Conservation (phyloP, 2,329 filamentous ascomycete genomes). For the Periconia sp. region DNA sequence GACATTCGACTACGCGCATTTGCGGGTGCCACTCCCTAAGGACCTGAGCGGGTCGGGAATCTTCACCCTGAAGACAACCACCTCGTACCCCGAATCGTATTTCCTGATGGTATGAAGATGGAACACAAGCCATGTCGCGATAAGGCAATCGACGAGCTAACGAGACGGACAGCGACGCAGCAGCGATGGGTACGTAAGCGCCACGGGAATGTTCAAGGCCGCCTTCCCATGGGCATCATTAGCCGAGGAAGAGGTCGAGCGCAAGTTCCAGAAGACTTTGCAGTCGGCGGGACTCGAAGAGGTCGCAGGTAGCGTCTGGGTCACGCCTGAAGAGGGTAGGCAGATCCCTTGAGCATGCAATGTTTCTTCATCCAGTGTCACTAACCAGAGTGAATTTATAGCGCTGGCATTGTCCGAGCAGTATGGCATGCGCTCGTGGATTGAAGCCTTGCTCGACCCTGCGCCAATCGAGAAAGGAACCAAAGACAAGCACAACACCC, state of each 20-base stretch:
- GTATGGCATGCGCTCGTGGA: slow-evolving; percentile 86
- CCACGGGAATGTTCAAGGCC: slow-evolving; percentile 92
- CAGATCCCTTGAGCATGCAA: background rate
- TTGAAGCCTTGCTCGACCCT: slow-evolving; percentile 90
- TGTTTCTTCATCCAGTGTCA: background rate
- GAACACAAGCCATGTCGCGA: slow-evolving; percentile 8
- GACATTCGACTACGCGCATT: slow-evolving; percentile 93
- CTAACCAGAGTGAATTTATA: slow-evolving; percentile 48
- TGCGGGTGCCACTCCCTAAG: slow-evolving; percentile 90
- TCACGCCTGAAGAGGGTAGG: slow-evolving; percentile 75
- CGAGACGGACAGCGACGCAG: slow-evolving; percentile 69
- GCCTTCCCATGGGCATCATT: slow-evolving; percentile 80
- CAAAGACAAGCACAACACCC: slow-evolving; percentile 70
- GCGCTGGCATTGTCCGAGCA: slow-evolving; percentile 85
- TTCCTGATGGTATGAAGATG: slow-evolving; percentile 78
- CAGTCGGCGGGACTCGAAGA: slow-evolving; percentile 85
- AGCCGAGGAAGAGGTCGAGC: slow-evolving; percentile 76
- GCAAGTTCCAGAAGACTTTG: slow-evolving; percentile 83
- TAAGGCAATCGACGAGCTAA: slow-evolving; percentile 31
- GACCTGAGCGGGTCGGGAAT: slow-evolving; percentile 88
- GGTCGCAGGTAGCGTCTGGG: slow-evolving; percentile 96
- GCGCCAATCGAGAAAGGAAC: slow-evolving; percentile 73
- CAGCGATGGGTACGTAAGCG: slow-evolving; percentile 82
- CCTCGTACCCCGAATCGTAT: slow-evolving; percentile 80
- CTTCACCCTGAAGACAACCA: slow-evolving; percentile 73